Percentiles rank a stretch among this genome's conserved stretches.
phyloP scores from a whole-genome alignment of 352 stramenopile genomes.

The Globisporangium splendens region DNA sequence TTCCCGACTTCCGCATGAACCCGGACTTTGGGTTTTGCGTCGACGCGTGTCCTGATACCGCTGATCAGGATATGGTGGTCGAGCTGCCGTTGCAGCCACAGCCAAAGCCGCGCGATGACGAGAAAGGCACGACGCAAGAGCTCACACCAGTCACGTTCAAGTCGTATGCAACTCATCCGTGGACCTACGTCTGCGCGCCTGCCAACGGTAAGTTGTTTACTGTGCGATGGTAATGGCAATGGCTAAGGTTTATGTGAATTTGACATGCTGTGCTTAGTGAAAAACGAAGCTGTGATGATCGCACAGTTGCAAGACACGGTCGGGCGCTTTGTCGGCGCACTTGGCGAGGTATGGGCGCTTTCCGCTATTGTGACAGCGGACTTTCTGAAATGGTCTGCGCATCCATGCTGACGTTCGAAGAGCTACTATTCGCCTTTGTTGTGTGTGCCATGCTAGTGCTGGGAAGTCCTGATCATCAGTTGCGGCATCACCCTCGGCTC shows the following conservation, averaged over 20 bases:
- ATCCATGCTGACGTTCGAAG: too few species aligned
- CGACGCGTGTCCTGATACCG: constrained; percentile 35
- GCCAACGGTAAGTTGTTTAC: constrained; percentile 31
- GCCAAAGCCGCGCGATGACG: not conserved
- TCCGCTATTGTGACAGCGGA: not conserved
- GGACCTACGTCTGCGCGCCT: constrained; percentile 66
- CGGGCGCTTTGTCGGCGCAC: constrained; percentile 72
- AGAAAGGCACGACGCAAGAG: constrained; percentile 26
- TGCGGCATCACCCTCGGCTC: constrained; percentile 58
- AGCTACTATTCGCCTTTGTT: too few species aligned
- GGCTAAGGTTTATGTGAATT: not conserved
- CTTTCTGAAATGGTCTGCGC: too few species aligned
- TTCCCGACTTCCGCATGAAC: constrained; percentile 59
- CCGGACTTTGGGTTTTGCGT: constrained; percentile 83
- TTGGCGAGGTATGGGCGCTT: constrained; percentile 29
- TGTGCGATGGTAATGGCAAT: not conserved
- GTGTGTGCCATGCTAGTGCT: constrained; percentile 33
- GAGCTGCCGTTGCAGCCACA: constrained; percentile 39
- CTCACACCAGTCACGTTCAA: constrained; percentile 48
- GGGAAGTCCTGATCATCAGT: constrained; percentile 57
- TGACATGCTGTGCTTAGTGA: constrained; percentile 22
- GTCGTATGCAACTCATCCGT: constrained; percentile 62
- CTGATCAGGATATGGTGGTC: constrained; percentile 43
- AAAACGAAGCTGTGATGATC: constrained; percentile 53
- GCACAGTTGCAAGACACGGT: constrained; percentile 67